A percentile compares a stretch with the other conserved stretches of the same genome.
These are phyloP conservation scores for Diaporthe citriasiana DNA, from an alignment of 2,329 filamentous ascomycete species.

Conservation along the genomic window DNA sequence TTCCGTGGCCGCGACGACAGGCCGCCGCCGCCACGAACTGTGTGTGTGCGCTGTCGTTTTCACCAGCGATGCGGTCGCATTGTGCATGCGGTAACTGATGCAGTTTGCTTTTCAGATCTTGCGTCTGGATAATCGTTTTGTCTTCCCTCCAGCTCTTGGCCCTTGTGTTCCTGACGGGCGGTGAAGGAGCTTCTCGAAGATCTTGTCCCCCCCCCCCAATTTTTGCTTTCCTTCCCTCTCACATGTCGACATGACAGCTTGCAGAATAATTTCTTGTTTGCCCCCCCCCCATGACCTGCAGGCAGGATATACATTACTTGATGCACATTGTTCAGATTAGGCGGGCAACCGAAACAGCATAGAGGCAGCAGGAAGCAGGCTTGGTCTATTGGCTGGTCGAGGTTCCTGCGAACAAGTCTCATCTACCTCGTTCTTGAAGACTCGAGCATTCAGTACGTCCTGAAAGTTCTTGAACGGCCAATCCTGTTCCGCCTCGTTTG, in stretches of 20 bases:
- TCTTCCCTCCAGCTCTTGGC: neutral
- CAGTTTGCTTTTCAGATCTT: slow-evolving; percentile 35
- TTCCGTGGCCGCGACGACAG: slow-evolving; percentile 2
- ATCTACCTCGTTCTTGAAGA: slow-evolving; percentile 6
- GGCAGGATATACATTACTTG: neutral
- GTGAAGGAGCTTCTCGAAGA: slow-evolving; percentile 30
- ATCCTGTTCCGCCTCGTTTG: neutral
- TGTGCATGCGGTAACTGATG: slow-evolving; percentile 2
- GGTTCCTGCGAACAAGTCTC: slow-evolving; percentile 1
- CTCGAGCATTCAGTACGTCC: neutral
- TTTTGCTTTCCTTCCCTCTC: neutral
- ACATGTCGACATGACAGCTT: neutral
- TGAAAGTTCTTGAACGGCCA: neutral
- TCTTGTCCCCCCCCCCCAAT: neutral
- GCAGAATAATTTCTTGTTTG: neutral
- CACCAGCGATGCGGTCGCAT: slow-evolving; percentile 28
- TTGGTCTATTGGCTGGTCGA: slow-evolving; percentile 1
- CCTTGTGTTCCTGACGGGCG: slow-evolving; percentile 16
- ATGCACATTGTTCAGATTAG: slow-evolving; percentile 2
- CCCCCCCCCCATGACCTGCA: neutral
- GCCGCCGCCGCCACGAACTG: slow-evolving; percentile 22
- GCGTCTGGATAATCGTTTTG: slow-evolving; percentile 6
- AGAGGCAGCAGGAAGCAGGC: neutral
- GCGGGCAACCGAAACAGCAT: slow-evolving; percentile 7
- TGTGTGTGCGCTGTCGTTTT: slow-evolving; percentile 30